A percentile compares a stretch with the other conserved stretches of the same genome.
phyloP scores from a whole-genome alignment of 169 alveolate species.

The Babesia ovata region DNA sequence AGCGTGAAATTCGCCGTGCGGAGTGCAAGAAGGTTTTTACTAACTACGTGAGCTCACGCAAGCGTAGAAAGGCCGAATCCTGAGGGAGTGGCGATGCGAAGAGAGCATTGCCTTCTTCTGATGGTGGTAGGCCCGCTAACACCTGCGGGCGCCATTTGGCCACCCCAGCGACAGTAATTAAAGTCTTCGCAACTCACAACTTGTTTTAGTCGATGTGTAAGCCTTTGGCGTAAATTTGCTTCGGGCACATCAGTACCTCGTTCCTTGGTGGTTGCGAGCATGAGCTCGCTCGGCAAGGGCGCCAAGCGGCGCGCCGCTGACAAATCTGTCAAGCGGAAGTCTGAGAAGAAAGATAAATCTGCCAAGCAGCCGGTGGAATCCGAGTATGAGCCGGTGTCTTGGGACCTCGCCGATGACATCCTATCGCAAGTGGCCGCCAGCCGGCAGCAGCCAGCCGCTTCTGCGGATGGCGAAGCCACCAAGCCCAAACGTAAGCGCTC shows the following conservation, averaged over 20 bases:
- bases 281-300: constrained; percentile 4
- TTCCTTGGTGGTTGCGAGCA: background rate
- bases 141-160: no score
- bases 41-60: constrained; percentile 39
- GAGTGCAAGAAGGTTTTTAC: constrained; percentile 62
- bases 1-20: constrained; percentile 35
- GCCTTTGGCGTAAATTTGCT: no score
- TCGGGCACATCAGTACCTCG: background rate
- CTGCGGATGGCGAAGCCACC: background rate
- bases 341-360: background rate
- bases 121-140: background rate
- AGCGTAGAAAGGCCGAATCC: constrained; percentile 10
- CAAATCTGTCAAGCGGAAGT: background rate
- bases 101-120: background rate
- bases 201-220: no score
- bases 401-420: constrained; percentile 40
- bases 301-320: constrained; percentile 13
- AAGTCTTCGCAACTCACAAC: background rate
- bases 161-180: background rate
- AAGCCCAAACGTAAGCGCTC: constrained; percentile 1
- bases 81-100: background rate
- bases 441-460: background rate
- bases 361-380: background rate
- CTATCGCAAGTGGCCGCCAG: constrained; percentile 13
- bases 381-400: constrained; percentile 14